A percentile compares a stretch with the other conserved stretches of the same genome.
These are phyloP conservation scores for Centaurea solstitialis DNA, from an alignment of 129 eudicot species.

Conservation along the genomic window DNA sequence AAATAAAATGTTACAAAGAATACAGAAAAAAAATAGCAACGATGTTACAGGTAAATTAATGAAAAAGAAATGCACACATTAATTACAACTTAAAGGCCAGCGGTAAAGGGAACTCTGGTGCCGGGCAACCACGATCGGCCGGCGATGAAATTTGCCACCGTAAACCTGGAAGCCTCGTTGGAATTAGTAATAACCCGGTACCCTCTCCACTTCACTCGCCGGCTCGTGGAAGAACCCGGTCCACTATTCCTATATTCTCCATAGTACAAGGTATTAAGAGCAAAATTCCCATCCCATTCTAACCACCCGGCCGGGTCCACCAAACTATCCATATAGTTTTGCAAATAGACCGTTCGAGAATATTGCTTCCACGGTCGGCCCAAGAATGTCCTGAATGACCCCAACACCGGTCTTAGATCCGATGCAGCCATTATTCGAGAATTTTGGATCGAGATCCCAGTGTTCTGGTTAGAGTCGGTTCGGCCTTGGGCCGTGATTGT, in stretches of 20 bases:
- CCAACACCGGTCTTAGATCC: slow-evolving; percentile 47
- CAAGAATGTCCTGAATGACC: slow-evolving; percentile 40
- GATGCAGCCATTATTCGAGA: slow-evolving; percentile 60
- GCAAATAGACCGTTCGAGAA: slow-evolving; percentile 59
- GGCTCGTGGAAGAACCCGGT: slow-evolving; percentile 49
- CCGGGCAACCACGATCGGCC: slow-evolving; percentile 62
- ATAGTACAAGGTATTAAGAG: slow-evolving; percentile 54
- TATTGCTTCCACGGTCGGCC: slow-evolving; percentile 75
- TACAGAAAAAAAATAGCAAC: neutral
- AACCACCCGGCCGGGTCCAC: slow-evolving; percentile 68
- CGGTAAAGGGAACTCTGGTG: slow-evolving; percentile 53
- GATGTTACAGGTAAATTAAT: neutral
- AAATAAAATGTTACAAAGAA: neutral
- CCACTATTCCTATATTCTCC: slow-evolving; percentile 65
- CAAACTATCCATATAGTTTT: slow-evolving; percentile 47
- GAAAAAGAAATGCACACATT: neutral
- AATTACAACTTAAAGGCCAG: slow-evolving; percentile 36
- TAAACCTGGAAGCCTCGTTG: slow-evolving; percentile 46
- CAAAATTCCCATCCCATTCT: slow-evolving; percentile 53
- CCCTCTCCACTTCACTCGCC: slow-evolving; percentile 63
- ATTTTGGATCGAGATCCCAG: slow-evolving; percentile 61
- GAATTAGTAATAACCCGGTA: slow-evolving; percentile 47
- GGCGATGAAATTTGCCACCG: slow-evolving; percentile 47
- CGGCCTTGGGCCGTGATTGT: slow-evolving; percentile 72
- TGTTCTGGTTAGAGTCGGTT: slow-evolving; percentile 50